Evolutionary conservation across 176 grass and related monocot species (phyloP), one percentile per base, ranked within the genome.

Genomic region (Areca catechu): DNA sequence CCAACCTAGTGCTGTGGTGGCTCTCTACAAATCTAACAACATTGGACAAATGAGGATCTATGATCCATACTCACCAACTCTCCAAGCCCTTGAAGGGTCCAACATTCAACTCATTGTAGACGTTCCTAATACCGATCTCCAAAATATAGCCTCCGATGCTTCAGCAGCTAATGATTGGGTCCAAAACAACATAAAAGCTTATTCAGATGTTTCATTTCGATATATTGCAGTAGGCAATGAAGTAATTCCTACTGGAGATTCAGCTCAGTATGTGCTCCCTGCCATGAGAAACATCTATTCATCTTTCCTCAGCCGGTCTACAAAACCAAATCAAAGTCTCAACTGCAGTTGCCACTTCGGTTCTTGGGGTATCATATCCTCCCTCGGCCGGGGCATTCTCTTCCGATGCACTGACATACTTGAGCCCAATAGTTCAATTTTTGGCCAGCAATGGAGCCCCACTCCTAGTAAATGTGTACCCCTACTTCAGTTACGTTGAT

Each of bases 221-320:
- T 67, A 67, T 49, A 53, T 55, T 4, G 18, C 24, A n/a, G 51
- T 67, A 9, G 64, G 51, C 17, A 67, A 67, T 24, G 64, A 67
- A 25, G 25, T 43, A 23, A 54, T 67, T 19, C 50, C 64, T n/a
- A n/a, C n/a, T 1, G 10, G 25, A 3, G 2, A 34, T 15, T 0
- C 19, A n/a, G 64, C 51, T 1, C 51, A 53, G 10, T 28, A 21
- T 19, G 27, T 67, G 22, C 64, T 67, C 51, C 51, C 51, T 1
- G 51, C 64, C 51, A 67, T 67, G 64, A 4, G 2, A 5, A 67
- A 55, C 27, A 20, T 67, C 25, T 24, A 67, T 0, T 19, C 3
- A 17, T 2, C 25, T 67, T 0, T 6, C 5, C 4, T 0, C 25
- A 0, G 4, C 17, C 17, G 24, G 18, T 12, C 16, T 53, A 0